Percentiles rank a stretch among this genome's conserved stretches.
Evolutionary conservation across 352 stramenopile species (phyloP).

Genomic region (Pythium plurisporium): DNA sequence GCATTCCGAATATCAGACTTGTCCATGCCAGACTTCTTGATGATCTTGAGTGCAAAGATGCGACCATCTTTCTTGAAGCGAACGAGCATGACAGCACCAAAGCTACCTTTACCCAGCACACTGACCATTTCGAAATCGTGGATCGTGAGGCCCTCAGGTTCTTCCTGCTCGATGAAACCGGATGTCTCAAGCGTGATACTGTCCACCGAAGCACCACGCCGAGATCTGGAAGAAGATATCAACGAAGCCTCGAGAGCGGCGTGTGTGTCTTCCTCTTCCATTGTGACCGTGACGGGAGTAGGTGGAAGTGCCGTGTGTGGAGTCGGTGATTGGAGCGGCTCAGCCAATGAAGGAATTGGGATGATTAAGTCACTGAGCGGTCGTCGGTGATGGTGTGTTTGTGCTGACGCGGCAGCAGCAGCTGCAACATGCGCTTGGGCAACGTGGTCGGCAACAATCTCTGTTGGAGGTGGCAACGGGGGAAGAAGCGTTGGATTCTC

Average conservation of each 20-base stretch:
- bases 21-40: slow-evolving; percentile 89
- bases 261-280: slow-evolving; percentile 8
- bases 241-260: slow-evolving; percentile 17
- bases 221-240: slow-evolving; percentile 15
- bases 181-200: slow-evolving; percentile 23
- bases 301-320: neutral
- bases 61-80: slow-evolving; percentile 86
- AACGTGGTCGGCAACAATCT: neutral
- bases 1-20: slow-evolving; percentile 78
- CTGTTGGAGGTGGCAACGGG: neutral
- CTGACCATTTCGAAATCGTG: slow-evolving; percentile 91
- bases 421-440: slow-evolving; percentile 13
- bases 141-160: slow-evolving; percentile 70
- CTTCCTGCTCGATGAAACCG: slow-evolving; percentile 12
- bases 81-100: slow-evolving; percentile 86
- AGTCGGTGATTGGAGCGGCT: slow-evolving; percentile 18
- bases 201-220: slow-evolving; percentile 13
- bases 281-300: neutral
- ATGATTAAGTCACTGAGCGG: slow-evolving; percentile 69
- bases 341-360: slow-evolving; percentile 45
- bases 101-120: slow-evolving; percentile 82
- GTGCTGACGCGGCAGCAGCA: slow-evolving; percentile 24
- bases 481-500: neutral
- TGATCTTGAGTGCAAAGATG: slow-evolving; percentile 88
- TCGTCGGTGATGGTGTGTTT: slow-evolving; percentile 36